These are phyloP conservation scores for Ceratocystis smalleyi DNA, from an alignment of 2,329 filamentous ascomycete genomes.

Conservation along the genomic window DNA sequence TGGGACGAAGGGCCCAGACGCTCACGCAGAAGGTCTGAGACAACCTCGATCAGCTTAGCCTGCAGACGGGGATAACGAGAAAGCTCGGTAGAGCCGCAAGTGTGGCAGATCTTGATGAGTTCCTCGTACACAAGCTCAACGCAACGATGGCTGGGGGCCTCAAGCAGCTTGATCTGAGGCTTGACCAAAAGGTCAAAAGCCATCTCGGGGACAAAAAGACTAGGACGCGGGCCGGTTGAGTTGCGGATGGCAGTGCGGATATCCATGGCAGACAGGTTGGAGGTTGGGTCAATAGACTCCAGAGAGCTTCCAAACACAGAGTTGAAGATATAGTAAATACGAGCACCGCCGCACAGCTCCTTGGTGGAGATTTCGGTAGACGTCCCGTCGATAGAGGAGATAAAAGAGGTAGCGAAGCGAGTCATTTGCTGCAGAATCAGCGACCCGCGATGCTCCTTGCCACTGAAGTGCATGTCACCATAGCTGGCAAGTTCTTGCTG, in stretches of 20 bases:
- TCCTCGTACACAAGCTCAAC: constrained; percentile 98
- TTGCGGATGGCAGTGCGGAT: constrained; percentile 96
- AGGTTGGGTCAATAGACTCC: constrained; percentile 89
- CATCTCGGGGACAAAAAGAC: constrained; percentile 91
- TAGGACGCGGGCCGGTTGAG: constrained; percentile 87
- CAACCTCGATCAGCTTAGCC: constrained; percentile 93
- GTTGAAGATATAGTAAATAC: constrained; percentile 99
- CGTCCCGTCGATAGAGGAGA: constrained; percentile 95
- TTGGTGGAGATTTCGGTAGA: constrained; percentile 98
- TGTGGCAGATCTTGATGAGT: constrained; percentile 98
- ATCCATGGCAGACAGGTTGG: constrained; percentile 83
- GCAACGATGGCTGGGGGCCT: constrained; percentile 87
- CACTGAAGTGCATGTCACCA: constrained; percentile 92
- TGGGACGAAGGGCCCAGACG: constrained; percentile 73
- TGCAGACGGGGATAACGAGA: constrained; percentile 83
- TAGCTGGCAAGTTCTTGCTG: constrained; percentile 97
- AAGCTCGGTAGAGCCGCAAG: constrained; percentile 87
- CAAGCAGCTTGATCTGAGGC: constrained; percentile 92
- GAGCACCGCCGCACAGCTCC: constrained; percentile 82
- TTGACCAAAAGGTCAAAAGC: constrained; percentile 96
- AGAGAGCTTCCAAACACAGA: constrained; percentile 94
- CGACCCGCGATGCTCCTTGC: constrained; percentile 89
- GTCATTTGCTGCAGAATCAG: constrained; percentile 96
- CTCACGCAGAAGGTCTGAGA: constrained; percentile 87
- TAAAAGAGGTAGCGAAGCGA: constrained; percentile 92